These are phyloP conservation scores for Boletellus ananas DNA, from an alignment of 768 basidiomycete species.

Conservation along the genomic window DNA sequence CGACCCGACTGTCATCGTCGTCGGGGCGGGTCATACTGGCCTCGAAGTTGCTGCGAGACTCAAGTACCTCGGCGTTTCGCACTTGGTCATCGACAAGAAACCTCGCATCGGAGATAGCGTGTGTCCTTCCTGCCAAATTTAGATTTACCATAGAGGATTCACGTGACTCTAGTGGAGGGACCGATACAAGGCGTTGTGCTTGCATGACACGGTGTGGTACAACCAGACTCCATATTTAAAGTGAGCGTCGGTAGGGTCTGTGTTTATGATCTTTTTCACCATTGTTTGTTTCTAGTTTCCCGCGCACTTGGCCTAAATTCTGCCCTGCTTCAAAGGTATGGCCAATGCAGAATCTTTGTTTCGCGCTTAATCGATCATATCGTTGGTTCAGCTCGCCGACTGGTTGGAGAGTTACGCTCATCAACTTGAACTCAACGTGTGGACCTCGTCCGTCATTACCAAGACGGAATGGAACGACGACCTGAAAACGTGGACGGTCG, in stretches of 20 bases:
- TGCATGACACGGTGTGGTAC: slow-evolving; percentile 54
- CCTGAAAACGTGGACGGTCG: slow-evolving; percentile 44
- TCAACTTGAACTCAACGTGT: slow-evolving; percentile 57
- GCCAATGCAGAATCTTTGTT: not conserved
- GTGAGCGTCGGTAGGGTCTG: slow-evolving; percentile 27
- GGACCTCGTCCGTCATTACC: slow-evolving; percentile 50
- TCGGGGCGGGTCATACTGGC: slow-evolving; percentile 68
- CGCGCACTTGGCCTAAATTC: slow-evolving; percentile 52
- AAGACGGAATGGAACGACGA: slow-evolving; percentile 36
- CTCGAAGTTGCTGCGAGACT: slow-evolving; percentile 64
- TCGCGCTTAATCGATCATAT: not conserved
- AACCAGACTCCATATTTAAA: slow-evolving; percentile 55
- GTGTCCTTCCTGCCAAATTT: not conserved
- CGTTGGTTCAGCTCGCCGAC: slow-evolving; percentile 47
- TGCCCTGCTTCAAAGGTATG: slow-evolving; percentile 47
- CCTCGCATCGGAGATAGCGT: slow-evolving; percentile 47
- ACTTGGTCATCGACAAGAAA: slow-evolving; percentile 57
- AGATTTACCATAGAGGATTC: not conserved
- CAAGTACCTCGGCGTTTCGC: slow-evolving; percentile 51
- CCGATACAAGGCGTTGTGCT: slow-evolving; percentile 53
- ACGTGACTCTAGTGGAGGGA: slow-evolving; percentile 42
- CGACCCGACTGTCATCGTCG: slow-evolving; percentile 55
- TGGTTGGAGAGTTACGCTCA: slow-evolving; percentile 65
- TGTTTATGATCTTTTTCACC: not conserved
- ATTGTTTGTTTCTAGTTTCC: slow-evolving; percentile 39